phyloP scores from a whole-genome alignment of 2,329 filamentous ascomycete genomes.

The Ophiostoma novo-ulmi region DNA sequence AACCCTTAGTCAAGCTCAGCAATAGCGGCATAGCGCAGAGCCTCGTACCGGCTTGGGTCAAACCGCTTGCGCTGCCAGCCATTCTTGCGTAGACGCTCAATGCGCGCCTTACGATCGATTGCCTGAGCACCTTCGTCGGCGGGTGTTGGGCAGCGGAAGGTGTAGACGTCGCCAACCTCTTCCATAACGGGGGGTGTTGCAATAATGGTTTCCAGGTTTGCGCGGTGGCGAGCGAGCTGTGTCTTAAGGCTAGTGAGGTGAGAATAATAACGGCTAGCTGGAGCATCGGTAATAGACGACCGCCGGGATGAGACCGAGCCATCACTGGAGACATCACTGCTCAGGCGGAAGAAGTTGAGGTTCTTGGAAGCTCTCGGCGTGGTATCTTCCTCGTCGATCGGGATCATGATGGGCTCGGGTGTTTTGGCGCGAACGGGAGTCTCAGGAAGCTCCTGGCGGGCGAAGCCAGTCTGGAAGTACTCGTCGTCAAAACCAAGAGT shows the following conservation, averaged over 20 bases:
- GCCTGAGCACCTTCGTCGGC: conserved; percentile 36
- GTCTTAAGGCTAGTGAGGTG: conserved; percentile 45
- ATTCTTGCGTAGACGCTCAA: conserved; percentile 49
- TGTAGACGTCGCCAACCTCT: background rate
- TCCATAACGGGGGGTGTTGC: conserved; percentile 25
- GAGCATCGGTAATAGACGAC: conserved; percentile 25
- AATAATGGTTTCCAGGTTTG: conserved; percentile 42
- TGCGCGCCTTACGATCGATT: conserved; percentile 46
- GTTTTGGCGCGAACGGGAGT: conserved; percentile 27
- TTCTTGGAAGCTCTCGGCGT: conserved; percentile 23
- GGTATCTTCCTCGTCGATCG: conserved; percentile 22
- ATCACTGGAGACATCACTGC: background rate
- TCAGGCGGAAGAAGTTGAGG: background rate
- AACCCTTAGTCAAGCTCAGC: conserved; percentile 42
- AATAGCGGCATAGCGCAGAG: conserved; percentile 47
- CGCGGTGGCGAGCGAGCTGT: conserved; percentile 47
- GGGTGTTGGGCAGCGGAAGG: conserved; percentile 27
- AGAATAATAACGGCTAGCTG: conserved; percentile 46
- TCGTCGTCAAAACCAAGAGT: conserved; percentile 53
- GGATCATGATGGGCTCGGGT: conserved; percentile 25
- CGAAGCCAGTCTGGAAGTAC: conserved; percentile 32
- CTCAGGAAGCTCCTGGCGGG: conserved; percentile 31
- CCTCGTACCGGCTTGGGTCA: conserved; percentile 49
- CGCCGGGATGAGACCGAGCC: conserved; percentile 4
- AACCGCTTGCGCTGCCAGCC: conserved; percentile 56